These are phyloP conservation scores for Elsinoe perseae DNA, from an alignment of 2,329 filamentous ascomycete species.

Conservation along the genomic window DNA sequence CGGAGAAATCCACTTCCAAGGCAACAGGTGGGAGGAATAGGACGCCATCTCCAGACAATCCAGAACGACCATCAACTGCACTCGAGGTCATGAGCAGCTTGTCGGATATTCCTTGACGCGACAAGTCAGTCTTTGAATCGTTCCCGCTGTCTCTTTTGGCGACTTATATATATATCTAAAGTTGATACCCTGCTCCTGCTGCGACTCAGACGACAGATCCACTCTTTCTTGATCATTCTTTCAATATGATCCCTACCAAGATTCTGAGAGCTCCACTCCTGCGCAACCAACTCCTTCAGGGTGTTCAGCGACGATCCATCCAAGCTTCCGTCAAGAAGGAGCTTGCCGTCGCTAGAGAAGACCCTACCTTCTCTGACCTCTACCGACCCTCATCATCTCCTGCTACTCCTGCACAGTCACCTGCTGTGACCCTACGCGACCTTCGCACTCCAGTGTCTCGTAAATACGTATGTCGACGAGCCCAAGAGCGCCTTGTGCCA, in stretches of 20 bases:
- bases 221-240: background rate
- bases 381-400: background rate
- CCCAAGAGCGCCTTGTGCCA: background rate
- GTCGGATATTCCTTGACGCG: background rate
- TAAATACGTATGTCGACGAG: background rate
- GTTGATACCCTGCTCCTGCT: background rate
- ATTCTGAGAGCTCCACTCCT: slow-evolving; percentile 6
- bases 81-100: background rate
- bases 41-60: background rate
- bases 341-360: slow-evolving; percentile 11
- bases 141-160: background rate
- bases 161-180: slow-evolving; percentile 11
- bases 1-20: slow-evolving; percentile 1
- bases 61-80: background rate
- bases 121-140: background rate
- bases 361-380: slow-evolving; percentile 3
- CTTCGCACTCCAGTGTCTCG: background rate
- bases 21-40: background rate
- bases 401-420: background rate
- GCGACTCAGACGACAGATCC: background rate
- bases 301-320: background rate
- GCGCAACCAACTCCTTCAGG: slow-evolving; percentile 5
- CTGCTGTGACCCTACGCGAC: background rate
- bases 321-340: slow-evolving; percentile 14
- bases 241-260: slow-evolving; percentile 6